A percentile compares a stretch with the other conserved stretches of the same genome.
Conservation (phyloP, 1,284 basidiomycete species). For the Uromyces viciae-fabae region DNA sequence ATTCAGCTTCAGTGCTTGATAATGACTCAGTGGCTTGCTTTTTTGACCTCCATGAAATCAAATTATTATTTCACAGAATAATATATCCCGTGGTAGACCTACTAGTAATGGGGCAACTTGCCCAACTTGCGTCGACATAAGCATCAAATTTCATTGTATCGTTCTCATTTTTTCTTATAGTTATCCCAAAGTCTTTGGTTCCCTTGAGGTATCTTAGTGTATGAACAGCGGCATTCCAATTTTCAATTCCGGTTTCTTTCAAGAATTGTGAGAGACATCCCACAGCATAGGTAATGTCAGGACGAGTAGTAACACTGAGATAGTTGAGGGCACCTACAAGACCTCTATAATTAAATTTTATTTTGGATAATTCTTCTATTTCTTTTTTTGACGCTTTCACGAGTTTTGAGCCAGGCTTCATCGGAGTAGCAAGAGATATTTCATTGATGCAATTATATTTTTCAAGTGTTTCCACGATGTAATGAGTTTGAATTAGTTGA, state of each 20-base stretch:
- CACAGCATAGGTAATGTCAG: neutral
- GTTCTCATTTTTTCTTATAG: no score
- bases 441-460: neutral
- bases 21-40: constrained; percentile 55
- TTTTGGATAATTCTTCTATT: neutral
- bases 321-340: no score
- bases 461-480: neutral
- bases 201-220: neutral
- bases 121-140: constrained; percentile 54
- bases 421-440: neutral
- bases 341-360: no score
- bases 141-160: neutral
- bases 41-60: constrained; percentile 57
- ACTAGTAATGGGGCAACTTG: constrained; percentile 51
- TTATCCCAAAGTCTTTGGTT: neutral
- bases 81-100: constrained; percentile 57
- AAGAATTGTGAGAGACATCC: constrained; percentile 3
- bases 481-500: neutral
- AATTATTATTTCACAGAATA: constrained; percentile 52
- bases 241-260: neutral
- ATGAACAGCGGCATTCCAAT: neutral
- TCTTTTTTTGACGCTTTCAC: neutral
- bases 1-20: no score
- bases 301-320: neutral
- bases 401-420: neutral